Evolutionary conservation across 2,329 filamentous ascomycete genomes (phyloP).

Genomic region (Botryotinia narcissicola): DNA sequence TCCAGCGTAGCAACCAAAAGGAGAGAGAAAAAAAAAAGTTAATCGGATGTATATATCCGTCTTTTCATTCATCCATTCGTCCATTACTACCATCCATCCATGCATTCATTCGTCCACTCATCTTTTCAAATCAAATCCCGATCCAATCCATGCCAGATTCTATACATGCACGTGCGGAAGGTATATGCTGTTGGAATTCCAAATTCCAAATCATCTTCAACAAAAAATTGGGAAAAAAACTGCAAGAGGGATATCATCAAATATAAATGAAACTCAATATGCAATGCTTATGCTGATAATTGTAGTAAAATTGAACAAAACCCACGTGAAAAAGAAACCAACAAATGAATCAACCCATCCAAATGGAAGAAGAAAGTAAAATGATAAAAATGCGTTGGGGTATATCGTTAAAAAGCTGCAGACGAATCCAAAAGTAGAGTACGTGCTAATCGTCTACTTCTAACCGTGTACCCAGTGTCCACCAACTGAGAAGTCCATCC

Average conservation of each 20-base stretch:
- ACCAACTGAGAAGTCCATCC: conserved; percentile 10
- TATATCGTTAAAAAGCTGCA: conserved; percentile 18
- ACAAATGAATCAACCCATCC: neutral
- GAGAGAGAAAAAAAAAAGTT: neutral
- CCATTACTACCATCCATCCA: neutral
- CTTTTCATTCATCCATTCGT: neutral
- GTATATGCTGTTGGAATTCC: neutral
- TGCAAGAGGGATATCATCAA: neutral
- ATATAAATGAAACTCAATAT: neutral
- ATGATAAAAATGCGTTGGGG: conserved; percentile 11
- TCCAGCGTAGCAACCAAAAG: neutral
- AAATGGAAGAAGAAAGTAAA: neutral
- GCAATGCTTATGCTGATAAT: neutral
- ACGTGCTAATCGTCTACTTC: conserved; percentile 9
- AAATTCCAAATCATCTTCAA: conserved; percentile 9
- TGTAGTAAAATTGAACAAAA: neutral
- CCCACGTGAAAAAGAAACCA: neutral
- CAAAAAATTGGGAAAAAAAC: neutral
- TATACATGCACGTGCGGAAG: neutral
- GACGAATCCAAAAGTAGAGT: conserved; percentile 9
- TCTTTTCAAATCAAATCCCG: neutral
- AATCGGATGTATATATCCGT: neutral
- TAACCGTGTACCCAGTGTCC: conserved; percentile 7
- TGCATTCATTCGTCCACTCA: neutral
- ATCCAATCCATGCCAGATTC: neutral